Evolutionary conservation across 768 basidiomycete genomes (phyloP).

Genomic region (Ramaria sp.): DNA sequence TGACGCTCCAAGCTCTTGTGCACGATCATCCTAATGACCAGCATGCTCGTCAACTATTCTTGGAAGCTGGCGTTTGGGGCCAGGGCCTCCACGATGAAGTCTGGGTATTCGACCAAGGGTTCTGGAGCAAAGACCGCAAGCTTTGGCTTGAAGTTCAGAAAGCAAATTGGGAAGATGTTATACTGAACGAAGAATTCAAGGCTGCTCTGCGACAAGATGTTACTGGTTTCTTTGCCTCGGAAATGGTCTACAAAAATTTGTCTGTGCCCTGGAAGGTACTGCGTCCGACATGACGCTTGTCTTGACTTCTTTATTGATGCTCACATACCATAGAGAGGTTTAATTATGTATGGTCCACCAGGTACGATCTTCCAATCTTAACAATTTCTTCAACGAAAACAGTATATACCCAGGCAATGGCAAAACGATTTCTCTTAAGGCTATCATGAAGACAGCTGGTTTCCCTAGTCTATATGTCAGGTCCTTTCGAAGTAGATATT

Average conservation of each 20-base stretch:
- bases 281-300: neutral
- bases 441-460: constrained; percentile 68
- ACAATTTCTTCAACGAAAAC: neutral
- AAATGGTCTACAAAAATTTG: constrained; percentile 60
- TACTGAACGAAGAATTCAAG: constrained; percentile 64
- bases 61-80: constrained; percentile 39
- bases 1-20: constrained; percentile 37
- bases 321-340: constrained; percentile 43
- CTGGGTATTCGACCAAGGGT: constrained; percentile 66
- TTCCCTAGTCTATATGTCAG: constrained; percentile 73
- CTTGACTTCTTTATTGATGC: neutral
- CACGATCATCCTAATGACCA: constrained; percentile 49
- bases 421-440: constrained; percentile 75
- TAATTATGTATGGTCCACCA: constrained; percentile 79
- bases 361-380: constrained; percentile 25
- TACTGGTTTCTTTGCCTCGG: constrained; percentile 69
- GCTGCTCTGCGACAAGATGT: constrained; percentile 58
- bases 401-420: constrained; percentile 50
- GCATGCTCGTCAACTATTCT: constrained; percentile 36
- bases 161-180: constrained; percentile 65
- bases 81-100: constrained; percentile 55
- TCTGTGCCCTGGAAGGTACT: constrained; percentile 75
- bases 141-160: constrained; percentile 56
- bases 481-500: constrained; percentile 62
- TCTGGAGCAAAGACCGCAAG: constrained; percentile 49